Conservation (phyloP, 179 eudicot species). For the Gypsophila paniculata region DNA sequence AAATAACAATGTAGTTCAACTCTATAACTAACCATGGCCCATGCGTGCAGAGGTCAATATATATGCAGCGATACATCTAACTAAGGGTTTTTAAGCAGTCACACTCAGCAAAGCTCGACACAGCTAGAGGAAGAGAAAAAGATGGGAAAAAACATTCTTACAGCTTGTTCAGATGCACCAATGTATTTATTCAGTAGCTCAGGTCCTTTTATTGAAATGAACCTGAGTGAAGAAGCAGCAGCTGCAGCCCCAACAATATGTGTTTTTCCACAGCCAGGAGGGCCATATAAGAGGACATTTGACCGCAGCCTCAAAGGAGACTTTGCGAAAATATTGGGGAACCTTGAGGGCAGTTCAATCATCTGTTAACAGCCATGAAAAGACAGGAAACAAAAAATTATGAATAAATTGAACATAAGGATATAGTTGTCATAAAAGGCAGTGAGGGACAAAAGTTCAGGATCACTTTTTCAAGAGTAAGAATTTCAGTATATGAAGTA, state of each 20-base stretch:
- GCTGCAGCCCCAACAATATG: constrained; percentile 98
- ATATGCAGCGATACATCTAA: neutral
- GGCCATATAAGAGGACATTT: constrained; percentile 90
- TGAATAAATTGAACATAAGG: neutral
- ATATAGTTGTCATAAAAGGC: neutral
- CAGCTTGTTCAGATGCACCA: constrained; percentile 99
- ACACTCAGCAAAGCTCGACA: neutral
- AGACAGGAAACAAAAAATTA: neutral
- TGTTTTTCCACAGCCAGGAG: constrained; percentile 99
- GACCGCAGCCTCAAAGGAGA: constrained; percentile 83
- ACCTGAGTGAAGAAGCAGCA: constrained; percentile 86
- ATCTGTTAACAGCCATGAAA: constrained; percentile 42
- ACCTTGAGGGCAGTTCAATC: constrained; percentile 92
- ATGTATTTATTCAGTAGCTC: constrained; percentile 93
- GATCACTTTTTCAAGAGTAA: neutral
- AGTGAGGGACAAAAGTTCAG: neutral
- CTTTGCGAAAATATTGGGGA: constrained; percentile 69
- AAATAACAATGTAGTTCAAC: neutral
- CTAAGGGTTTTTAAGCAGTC: neutral
- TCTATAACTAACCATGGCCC: neutral
- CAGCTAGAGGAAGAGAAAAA: neutral
- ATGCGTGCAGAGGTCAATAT: neutral
- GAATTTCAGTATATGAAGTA: neutral
- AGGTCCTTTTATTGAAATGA: constrained; percentile 92
- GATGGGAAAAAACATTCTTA: constrained; percentile 35